Conservation (phyloP, 2,329 filamentous ascomycete genomes). For the Massarina eburnea region DNA sequence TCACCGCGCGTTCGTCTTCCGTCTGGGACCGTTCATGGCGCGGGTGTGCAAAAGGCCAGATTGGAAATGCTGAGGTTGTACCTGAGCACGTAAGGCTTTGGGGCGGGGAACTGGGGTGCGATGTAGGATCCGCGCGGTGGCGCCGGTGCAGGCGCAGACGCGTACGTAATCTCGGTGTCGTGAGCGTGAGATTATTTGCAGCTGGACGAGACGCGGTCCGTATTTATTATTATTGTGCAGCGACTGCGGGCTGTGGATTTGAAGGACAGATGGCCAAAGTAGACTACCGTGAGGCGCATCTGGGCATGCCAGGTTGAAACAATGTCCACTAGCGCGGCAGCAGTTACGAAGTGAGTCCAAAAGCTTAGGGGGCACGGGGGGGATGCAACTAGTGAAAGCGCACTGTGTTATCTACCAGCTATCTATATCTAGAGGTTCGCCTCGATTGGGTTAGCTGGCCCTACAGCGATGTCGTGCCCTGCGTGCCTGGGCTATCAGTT, state of each 20-base stretch:
- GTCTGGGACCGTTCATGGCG: conserved; percentile 35
- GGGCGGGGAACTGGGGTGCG: conserved; percentile 19
- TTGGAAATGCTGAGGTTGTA: conserved; percentile 24
- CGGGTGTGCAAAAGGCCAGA: conserved; percentile 31
- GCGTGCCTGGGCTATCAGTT: no score
- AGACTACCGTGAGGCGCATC: conserved; percentile 9
- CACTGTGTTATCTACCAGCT: no score
- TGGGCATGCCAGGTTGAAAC: conserved; percentile 16
- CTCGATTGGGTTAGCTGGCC: no score
- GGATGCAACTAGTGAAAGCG: no score
- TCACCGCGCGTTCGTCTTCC: conserved; percentile 34
- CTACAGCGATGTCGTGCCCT: no score
- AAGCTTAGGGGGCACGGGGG: no score
- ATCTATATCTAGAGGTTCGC: no score
- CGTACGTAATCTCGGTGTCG: conserved; percentile 10
- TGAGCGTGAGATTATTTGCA: no score
- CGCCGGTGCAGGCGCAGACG: conserved; percentile 4
- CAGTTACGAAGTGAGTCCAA: no score
- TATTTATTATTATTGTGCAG: neutral
- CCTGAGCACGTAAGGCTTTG: conserved; percentile 19
- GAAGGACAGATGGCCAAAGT: conserved; percentile 13
- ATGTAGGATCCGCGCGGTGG: neutral
- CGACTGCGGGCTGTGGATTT: neutral
- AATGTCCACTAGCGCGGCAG: conserved; percentile 9
- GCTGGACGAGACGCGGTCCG: conserved; percentile 1